phyloP scores from a whole-genome alignment of 1,284 basidiomycete species.

The Pseudozyma tsukubaensis region DNA sequence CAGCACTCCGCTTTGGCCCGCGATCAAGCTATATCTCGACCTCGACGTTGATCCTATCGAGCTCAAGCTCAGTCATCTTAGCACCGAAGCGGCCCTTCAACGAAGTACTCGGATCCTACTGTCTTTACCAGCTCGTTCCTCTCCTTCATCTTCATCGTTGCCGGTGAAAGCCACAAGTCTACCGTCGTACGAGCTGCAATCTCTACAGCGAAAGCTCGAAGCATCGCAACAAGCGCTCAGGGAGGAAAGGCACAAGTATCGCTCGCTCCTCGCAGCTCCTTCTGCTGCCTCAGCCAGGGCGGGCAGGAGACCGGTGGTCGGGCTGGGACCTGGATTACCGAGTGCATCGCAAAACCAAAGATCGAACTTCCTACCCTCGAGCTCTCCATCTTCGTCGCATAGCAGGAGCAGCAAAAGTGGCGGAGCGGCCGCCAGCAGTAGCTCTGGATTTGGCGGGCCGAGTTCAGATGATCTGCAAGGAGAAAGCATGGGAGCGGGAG shows the following conservation, averaged over 20 bases:
- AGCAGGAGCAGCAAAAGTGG: background rate
- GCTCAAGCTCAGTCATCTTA: conserved; percentile 13
- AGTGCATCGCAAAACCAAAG: conserved; percentile 2
- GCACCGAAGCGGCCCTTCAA: background rate
- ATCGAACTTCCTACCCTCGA: conserved; percentile 7
- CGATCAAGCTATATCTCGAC: conserved; percentile 28
- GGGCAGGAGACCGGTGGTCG: conserved; percentile 20
- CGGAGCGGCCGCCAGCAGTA: conserved; percentile 14
- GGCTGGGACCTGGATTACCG: conserved; percentile 9
- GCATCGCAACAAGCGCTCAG: conserved; percentile 33
- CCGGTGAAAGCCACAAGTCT: background rate
- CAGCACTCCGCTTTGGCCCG: background rate
- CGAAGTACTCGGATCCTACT: conserved; percentile 17
- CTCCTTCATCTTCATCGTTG: background rate
- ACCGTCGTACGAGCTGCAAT: conserved; percentile 2
- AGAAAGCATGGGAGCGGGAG: background rate
- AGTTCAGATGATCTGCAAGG: conserved; percentile 21
- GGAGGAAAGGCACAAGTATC: conserved; percentile 50
- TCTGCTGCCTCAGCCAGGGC: conserved; percentile 5
- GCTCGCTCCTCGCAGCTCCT: conserved; percentile 42
- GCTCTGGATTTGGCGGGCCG: conserved; percentile 4
- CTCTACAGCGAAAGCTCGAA: conserved; percentile 21
- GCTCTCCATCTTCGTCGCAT: conserved; percentile 1
- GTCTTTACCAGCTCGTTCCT: background rate
- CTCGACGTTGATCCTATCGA: conserved; percentile 6